phyloP scores from a whole-genome alignment of 805 yeast genomes.

The Sungouiozyma ichnusensis region DNA sequence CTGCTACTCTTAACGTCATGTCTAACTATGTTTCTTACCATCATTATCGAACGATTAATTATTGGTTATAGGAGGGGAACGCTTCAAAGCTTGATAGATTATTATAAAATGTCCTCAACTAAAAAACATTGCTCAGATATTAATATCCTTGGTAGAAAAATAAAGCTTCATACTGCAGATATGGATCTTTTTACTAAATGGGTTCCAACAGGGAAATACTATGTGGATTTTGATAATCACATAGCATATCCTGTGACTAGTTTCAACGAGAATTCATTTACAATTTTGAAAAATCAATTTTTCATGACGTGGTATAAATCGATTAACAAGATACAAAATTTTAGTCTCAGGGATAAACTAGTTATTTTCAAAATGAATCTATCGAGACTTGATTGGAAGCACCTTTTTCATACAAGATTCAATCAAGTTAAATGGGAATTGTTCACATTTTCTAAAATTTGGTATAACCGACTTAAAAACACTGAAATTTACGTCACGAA shows the following conservation, averaged over 20 bases:
- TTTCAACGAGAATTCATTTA: constrained; percentile 8
- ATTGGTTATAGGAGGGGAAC: not conserved
- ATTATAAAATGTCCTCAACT: too few relatives aligned
- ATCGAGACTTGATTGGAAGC: not conserved
- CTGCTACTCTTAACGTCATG: not conserved
- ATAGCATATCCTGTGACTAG: constrained; percentile 12
- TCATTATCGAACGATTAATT: not conserved
- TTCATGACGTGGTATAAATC: constrained; percentile 10
- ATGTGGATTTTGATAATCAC: constrained; percentile 18
- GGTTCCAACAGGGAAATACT: constrained; percentile 16
- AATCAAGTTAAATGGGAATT: not conserved
- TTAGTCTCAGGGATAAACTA: not conserved
- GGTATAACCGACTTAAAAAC: not conserved
- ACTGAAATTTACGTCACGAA: not conserved
- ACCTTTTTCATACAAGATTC: not conserved
- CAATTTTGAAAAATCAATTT: constrained; percentile 6
- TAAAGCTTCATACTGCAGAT: not conserved
- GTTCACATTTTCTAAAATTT: not conserved
- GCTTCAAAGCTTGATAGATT: too few relatives aligned
- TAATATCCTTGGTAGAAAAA: not conserved
- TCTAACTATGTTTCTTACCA: not conserved
- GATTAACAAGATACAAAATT: not conserved
- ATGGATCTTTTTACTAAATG: constrained; percentile 1
- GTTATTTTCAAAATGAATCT: not conserved
- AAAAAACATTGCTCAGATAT: not conserved